Evolutionary conservation across 371 early-diverging fungal genomes (phyloP).

Genomic region (Lichtheimia corymbifera): DNA sequence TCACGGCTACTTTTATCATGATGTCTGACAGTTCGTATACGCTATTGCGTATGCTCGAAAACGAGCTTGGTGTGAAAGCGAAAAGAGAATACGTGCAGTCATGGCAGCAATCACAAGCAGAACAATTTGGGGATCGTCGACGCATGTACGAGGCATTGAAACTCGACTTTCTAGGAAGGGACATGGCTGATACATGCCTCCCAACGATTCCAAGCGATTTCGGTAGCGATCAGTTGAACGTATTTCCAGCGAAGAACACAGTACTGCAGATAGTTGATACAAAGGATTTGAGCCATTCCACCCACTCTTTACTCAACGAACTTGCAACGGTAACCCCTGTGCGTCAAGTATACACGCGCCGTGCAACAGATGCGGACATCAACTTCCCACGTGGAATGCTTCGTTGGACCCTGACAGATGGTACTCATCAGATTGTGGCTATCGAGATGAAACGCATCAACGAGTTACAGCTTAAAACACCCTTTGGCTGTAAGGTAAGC

Average conservation of each 20-base stretch:
- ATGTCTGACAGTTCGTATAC: constrained; percentile 9
- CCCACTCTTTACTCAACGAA: constrained; percentile 26
- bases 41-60: constrained; percentile 22
- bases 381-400: constrained; percentile 35
- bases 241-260: constrained; percentile 30
- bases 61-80: constrained; percentile 22
- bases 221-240: constrained; percentile 13
- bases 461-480: constrained; percentile 29
- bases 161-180: constrained; percentile 23
- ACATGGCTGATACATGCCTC: constrained; percentile 27
- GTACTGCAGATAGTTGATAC: constrained; percentile 41
- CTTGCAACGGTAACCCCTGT: constrained; percentile 25
- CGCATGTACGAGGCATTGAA: constrained; percentile 17
- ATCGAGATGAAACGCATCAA: constrained; percentile 34
- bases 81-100: constrained; percentile 19
- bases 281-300: constrained; percentile 31
- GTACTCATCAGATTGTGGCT: constrained; percentile 29
- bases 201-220: constrained; percentile 26
- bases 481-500: constrained; percentile 46
- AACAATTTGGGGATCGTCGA: constrained; percentile 12
- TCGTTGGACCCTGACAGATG: constrained; percentile 40
- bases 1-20: no score
- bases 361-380: constrained; percentile 16
- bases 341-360: constrained; percentile 28
- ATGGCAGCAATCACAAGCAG: constrained; percentile 20